Evolutionary conservation across 1,139 yeast genomes (phyloP).

Genomic region (Komagataea norvegica): DNA sequence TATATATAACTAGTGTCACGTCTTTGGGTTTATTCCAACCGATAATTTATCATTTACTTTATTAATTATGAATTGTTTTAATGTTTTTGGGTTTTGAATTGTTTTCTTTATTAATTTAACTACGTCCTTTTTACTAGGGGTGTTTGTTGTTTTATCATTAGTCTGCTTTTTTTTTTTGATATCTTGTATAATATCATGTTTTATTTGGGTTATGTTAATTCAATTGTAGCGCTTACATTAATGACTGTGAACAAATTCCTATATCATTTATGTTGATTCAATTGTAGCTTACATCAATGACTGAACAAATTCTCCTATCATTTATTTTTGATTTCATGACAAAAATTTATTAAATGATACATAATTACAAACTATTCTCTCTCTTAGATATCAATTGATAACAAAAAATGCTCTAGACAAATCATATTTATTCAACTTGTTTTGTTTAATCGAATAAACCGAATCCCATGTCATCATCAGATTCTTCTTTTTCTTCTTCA

Average conservation of each 20-base stretch:
- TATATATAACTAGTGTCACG: no score
- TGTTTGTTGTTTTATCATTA: no score
- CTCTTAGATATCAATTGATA: no score
- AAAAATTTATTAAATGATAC: not conserved
- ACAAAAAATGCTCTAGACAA: no score
- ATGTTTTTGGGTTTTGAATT: conserved; percentile 7
- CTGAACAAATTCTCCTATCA: no score
- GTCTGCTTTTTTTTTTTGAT: no score
- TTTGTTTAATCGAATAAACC: conserved; percentile 64
- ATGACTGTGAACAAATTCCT: no score
- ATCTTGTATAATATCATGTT: conserved; percentile 5
- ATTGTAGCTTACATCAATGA: no score
- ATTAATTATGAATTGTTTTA: conserved; percentile 7
- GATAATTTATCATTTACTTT: not conserved
- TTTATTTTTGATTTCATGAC: conserved; percentile 1
- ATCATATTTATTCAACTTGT: conserved; percentile 14
- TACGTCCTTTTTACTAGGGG: no score
- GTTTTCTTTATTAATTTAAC: conserved; percentile 1
- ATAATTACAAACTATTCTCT: no score
- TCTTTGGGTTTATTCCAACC: conserved; percentile 49
- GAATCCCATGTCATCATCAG: conserved; percentile 85
- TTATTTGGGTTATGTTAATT: conserved; percentile 1
- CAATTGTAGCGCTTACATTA: not conserved
- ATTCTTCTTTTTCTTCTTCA: conserved; percentile 48
- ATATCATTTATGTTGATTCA: not conserved